Conservation (phyloP, 441 rosid genomes). For the Pelargonium cotyledonis region DNA sequence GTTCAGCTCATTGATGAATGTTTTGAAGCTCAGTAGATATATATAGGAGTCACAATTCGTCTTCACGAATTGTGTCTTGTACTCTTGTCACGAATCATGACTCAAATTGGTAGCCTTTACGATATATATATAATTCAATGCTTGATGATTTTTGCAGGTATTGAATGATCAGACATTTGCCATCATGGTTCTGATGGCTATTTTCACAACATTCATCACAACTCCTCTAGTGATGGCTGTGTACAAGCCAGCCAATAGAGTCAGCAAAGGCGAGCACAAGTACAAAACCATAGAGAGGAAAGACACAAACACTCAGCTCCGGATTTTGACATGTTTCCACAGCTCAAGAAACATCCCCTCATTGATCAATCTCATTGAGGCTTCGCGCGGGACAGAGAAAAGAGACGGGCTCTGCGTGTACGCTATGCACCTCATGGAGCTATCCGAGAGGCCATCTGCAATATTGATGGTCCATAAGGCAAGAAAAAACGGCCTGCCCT, state of each 20-base stretch:
- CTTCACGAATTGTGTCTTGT: no score
- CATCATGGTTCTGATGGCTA: conserved; percentile 53
- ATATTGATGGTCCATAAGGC: conserved; percentile 52
- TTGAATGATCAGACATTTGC: conserved; percentile 31
- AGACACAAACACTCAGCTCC: conserved; percentile 36
- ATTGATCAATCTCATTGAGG: conserved; percentile 61
- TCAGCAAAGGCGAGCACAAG: conserved; percentile 29
- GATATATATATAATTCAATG: not conserved
- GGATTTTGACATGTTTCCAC: conserved; percentile 55
- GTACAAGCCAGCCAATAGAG: conserved; percentile 38
- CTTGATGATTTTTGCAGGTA: conserved; percentile 4
- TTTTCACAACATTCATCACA: conserved; percentile 49
- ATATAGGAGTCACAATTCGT: no score
- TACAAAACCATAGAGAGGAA: conserved; percentile 42
- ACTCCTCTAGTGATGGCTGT: conserved; percentile 51
- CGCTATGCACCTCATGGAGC: conserved; percentile 78
- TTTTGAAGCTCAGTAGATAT: no score
- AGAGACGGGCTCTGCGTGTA: conserved; percentile 51
- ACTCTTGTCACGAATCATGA: no score
- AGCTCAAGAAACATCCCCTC: conserved; percentile 47
- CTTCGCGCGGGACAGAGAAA: conserved; percentile 60
- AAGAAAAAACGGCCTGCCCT: conserved; percentile 43
- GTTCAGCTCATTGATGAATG: not conserved
- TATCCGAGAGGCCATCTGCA: conserved; percentile 52
- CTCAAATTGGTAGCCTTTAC: no score